Percentiles rank a stretch among this genome's conserved stretches.
Evolutionary conservation across 805 yeast species (phyloP).

Genomic region (Tetrapisispora namnaoensis): DNA sequence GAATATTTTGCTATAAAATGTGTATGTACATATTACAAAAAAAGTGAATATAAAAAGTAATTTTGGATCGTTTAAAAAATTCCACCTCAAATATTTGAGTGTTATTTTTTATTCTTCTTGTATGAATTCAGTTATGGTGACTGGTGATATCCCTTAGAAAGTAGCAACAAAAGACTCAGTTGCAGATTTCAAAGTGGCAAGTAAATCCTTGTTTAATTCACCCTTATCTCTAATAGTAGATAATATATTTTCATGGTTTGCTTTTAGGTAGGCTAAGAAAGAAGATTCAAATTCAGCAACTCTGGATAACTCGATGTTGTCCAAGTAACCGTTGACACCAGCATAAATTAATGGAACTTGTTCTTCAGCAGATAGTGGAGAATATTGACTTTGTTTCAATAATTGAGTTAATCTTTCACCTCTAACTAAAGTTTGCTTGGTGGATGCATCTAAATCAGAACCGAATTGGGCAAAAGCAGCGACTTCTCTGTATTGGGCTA

Average conservation of each 20-base stretch:
- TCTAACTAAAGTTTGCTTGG: constrained; percentile 97
- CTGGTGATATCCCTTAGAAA: constrained; percentile 40
- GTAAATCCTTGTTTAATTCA: constrained; percentile 77
- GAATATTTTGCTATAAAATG: constrained; percentile 1
- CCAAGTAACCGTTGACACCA: constrained; percentile 99
- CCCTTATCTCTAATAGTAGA: constrained; percentile 81
- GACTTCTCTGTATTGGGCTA: constrained; percentile 99
- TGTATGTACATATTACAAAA: constrained; percentile 3
- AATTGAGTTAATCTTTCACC: constrained; percentile 99
- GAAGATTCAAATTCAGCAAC: constrained; percentile 86
- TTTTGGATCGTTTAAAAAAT: background rate
- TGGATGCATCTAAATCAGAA: constrained; percentile 99
- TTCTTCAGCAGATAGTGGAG: constrained; percentile 97
- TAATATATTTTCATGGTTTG: constrained; percentile 79
- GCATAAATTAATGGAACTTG: constrained; percentile 98
- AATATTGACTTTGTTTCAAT: constrained; percentile 94
- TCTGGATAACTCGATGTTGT: constrained; percentile 71
- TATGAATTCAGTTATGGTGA: background rate
- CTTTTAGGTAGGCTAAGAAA: constrained; percentile 84
- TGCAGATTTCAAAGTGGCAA: constrained; percentile 80
- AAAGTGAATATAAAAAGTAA: constrained; percentile 2
- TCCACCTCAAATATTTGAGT: background rate
- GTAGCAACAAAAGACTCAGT: constrained; percentile 90
- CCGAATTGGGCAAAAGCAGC: constrained; percentile 99
- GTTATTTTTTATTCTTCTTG: background rate